Percentiles rank a stretch among this genome's conserved stretches.
Conservation (phyloP, 108 stramenopile species). For the Nitzschia palea region DNA sequence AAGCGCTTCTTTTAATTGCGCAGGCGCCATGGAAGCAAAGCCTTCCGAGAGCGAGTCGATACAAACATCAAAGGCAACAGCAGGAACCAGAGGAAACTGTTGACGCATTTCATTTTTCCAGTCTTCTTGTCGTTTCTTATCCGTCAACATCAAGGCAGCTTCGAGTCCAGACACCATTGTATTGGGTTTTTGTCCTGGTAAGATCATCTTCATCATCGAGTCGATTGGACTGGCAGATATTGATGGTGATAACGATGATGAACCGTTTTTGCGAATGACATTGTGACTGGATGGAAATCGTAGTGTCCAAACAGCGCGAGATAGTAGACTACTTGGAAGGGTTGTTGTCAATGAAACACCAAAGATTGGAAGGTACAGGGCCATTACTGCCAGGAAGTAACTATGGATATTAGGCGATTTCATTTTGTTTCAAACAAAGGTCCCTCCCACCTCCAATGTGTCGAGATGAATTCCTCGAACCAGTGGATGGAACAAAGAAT, state of each 20-base stretch:
- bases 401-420: too few species aligned
- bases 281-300: too few species aligned
- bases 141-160: slow-evolving; percentile 16
- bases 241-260: neutral
- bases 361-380: too few species aligned
- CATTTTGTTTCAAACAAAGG: too few species aligned
- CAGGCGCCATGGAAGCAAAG: slow-evolving; percentile 8
- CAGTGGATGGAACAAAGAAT: too few species aligned
- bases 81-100: slow-evolving; percentile 19
- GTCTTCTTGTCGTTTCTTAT: slow-evolving; percentile 15
- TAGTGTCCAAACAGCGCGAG: too few species aligned
- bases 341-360: too few species aligned
- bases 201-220: neutral
- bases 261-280: too few species aligned
- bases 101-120: slow-evolving; percentile 16
- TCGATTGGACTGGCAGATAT: neutral
- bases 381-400: too few species aligned
- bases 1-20: slow-evolving; percentile 9
- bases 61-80: slow-evolving; percentile 7
- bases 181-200: neutral
- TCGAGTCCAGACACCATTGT: slow-evolving; percentile 4
- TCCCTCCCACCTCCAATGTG: too few species aligned
- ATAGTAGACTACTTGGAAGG: too few species aligned
- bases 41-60: slow-evolving; percentile 10
- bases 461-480: too few species aligned